Percentiles rank a stretch among this genome's conserved stretches.
These are phyloP conservation scores for Lactifluus echinatus DNA, from an alignment of 768 basidiomycete genomes.

Conservation along the genomic window DNA sequence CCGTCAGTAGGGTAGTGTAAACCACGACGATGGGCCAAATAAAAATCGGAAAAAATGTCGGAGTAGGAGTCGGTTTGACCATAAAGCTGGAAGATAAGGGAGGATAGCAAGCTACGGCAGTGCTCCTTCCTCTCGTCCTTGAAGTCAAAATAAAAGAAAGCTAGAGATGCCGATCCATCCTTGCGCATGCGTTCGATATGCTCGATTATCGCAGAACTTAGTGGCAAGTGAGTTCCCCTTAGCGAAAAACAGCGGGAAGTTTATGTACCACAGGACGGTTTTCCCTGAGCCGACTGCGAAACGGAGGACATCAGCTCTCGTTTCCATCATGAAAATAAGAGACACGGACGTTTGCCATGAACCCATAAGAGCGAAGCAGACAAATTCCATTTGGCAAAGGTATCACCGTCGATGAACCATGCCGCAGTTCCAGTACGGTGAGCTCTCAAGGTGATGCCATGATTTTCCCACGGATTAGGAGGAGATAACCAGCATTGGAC, in stretches of 20 bases:
- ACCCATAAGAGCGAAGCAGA: not conserved
- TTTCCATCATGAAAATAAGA: not conserved
- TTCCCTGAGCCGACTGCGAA: not conserved
- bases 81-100: no score
- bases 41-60: no score
- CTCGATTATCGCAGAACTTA: not conserved
- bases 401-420: not conserved
- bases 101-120: no score
- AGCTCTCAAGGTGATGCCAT: not conserved
- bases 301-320: not conserved
- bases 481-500: not conserved
- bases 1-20: no score
- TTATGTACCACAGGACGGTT: not conserved
- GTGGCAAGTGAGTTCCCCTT: not conserved
- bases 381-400: not conserved
- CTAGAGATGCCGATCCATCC: not conserved
- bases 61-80: no score
- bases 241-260: not conserved
- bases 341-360: not conserved
- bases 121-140: not conserved
- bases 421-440: not conserved
- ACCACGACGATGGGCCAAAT: no score
- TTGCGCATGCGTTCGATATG: not conserved
- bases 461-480: not conserved
- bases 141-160: not conserved